These are phyloP conservation scores for Amphicarpaea edgeworthii DNA, from an alignment of 306 rosid species.

Conservation along the genomic window DNA sequence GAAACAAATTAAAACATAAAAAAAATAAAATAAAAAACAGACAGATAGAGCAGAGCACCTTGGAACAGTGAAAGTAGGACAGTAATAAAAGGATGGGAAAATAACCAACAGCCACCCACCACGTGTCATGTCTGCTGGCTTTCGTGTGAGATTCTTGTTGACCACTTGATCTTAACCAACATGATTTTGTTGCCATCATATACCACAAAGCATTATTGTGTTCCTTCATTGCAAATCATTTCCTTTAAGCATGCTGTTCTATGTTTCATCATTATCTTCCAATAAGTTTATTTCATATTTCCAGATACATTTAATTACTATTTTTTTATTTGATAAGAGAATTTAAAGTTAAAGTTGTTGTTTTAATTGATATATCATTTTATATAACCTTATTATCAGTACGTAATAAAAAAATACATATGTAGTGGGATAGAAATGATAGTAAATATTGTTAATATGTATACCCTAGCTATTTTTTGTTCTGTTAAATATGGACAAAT, in stretches of 20 bases:
- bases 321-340: too few relatives aligned
- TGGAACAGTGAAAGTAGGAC: slow-evolving; percentile 4
- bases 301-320: too few relatives aligned
- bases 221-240: slow-evolving; percentile 25
- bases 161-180: slow-evolving; percentile 26
- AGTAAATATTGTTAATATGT: too few relatives aligned
- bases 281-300: not conserved
- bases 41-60: slow-evolving; percentile 4
- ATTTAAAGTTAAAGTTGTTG: too few relatives aligned
- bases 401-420: too few relatives aligned
- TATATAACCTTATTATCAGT: too few relatives aligned
- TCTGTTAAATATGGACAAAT: too few relatives aligned
- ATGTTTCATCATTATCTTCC: not conserved
- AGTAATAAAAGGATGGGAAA: slow-evolving; percentile 14
- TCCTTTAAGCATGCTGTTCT: slow-evolving; percentile 33
- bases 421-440: too few relatives aligned
- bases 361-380: too few relatives aligned
- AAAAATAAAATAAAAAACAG: not conserved
- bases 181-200: slow-evolving; percentile 29
- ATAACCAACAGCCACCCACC: slow-evolving; percentile 6
- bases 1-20: not conserved
- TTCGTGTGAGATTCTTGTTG: slow-evolving; percentile 19
- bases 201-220: slow-evolving; percentile 31
- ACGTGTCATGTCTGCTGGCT: not conserved
- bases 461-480: too few relatives aligned